Conservation (phyloP, 805 yeast genomes). For the Schizosaccharomyces lindneri region DNA sequence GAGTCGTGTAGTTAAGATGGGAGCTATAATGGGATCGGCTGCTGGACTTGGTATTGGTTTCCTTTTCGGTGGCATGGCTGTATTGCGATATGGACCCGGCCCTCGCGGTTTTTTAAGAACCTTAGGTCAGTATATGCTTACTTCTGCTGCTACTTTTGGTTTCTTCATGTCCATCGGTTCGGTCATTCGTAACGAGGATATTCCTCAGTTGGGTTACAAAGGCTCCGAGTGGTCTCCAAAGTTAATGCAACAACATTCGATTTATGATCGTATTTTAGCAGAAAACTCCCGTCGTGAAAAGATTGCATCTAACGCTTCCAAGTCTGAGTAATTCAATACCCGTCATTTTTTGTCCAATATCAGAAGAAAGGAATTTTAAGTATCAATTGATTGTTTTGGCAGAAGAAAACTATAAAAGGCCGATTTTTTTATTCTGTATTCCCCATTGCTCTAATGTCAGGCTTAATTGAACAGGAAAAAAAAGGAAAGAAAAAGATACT, state of each 20-base stretch:
- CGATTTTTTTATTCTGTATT: too few relatives aligned
- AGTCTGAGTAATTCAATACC: too few relatives aligned
- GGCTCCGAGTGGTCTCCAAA: not conserved
- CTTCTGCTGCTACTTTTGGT: conserved; percentile 92
- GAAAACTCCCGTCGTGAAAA: not conserved
- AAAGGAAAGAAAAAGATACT: too few relatives aligned
- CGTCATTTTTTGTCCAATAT: too few relatives aligned
- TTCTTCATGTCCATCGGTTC: conserved; percentile 3
- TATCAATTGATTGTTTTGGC: too few relatives aligned
- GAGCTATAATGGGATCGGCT: conserved; percentile 80
- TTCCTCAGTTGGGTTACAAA: not conserved
- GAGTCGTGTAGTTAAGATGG: conserved; percentile 61
- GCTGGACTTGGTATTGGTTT: conserved; percentile 91
- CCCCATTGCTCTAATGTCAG: too few relatives aligned
- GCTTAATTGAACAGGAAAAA: too few relatives aligned
- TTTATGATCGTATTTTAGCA: not conserved
- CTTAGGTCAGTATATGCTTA: conserved; percentile 83
- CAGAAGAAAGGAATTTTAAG: too few relatives aligned
- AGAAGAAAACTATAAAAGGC: too few relatives aligned
- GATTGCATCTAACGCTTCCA: too few relatives aligned
- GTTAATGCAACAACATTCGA: not conserved
- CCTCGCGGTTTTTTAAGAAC: conserved; percentile 95
- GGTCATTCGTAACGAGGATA: conserved; percentile 1
- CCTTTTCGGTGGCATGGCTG: conserved; percentile 70
- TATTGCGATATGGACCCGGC: conserved; percentile 85